Base-by-base conservation (phyloP, 106 monocot genomes). In the Allium fistulosum region DNA sequence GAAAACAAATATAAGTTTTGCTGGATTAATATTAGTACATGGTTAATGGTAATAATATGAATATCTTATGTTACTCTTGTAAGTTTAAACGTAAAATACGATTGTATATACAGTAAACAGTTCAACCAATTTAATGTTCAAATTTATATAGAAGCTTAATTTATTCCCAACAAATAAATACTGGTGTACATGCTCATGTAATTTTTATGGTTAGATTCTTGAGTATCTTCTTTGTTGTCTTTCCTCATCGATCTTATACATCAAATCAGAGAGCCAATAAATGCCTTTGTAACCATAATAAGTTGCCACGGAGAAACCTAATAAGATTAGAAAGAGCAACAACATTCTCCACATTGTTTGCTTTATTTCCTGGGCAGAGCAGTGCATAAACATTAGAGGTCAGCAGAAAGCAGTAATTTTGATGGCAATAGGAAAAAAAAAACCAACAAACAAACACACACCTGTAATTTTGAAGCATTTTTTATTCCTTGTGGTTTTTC, bases 241-340 rank as follows among this genome's bases (percentile, higher is more conserved):
- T 28, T 74, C 74, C 46, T 66, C 70, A 15, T 91, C 91, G 12
- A 83, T 75, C 62, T 91, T 85, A 59, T 94, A 75, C 90, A 91
- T 94, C 90, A 87, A 80, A 63, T 94, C 90, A 7, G 94, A 94
- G 10, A 94, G 82, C 80, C 57, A 70, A 47, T 73, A 85, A 28
- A 91, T 69, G n/a, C 87, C 87, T 46, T 87, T 94, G 46, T 85
- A 87, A 11, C 80, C 72, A 61, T 78, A 82, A 79, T 83, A 85
- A 9, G 66, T 15, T 53, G 46, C 69, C 26, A 62, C 74, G 69
- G 75, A 17, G 26, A 76, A 60, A 2, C 67, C 28, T 10, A 77
- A 13, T 8, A 58, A 59, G 12, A 85, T 50, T 10, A 86, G 6
- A 52, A 81, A 14, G 16, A 81, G 22, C 28, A 88, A 16, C 26